Conservation (phyloP, 1,139 yeast genomes). For the Zygoascus sp. region DNA sequence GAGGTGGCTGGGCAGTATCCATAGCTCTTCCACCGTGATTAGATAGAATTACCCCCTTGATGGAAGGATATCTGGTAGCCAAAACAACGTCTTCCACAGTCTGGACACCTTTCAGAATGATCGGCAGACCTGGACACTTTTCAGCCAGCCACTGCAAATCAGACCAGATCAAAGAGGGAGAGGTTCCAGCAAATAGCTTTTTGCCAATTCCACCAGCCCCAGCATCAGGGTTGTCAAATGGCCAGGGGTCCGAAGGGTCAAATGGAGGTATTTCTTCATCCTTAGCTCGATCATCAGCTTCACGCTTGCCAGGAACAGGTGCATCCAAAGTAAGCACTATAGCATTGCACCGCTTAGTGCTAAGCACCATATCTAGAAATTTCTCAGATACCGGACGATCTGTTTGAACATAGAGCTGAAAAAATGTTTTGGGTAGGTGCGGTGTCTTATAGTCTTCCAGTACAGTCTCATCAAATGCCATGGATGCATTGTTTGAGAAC, state of each 20-base stretch:
- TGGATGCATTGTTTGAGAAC: conserved; percentile 77
- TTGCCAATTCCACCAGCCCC: conserved; percentile 30
- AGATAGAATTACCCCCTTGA: conserved; percentile 49
- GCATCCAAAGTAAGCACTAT: conserved; percentile 82
- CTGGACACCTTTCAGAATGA: conserved; percentile 50
- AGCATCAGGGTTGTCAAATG: conserved; percentile 7
- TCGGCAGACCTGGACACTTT: conserved; percentile 35
- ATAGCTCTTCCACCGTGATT: conserved; percentile 57
- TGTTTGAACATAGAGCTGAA: conserved; percentile 69
- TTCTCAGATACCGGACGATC: conserved; percentile 48
- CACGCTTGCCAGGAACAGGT: conserved; percentile 77
- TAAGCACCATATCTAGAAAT: conserved; percentile 50
- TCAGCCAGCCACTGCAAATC: conserved; percentile 43
- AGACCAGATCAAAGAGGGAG: conserved; percentile 45
- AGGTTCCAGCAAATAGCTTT: conserved; percentile 51
- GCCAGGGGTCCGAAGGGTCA: conserved; percentile 15
- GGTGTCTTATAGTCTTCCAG: conserved; percentile 42
- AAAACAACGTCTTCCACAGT: conserved; percentile 47
- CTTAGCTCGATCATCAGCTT: conserved; percentile 47
- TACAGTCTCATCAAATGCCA: conserved; percentile 67
- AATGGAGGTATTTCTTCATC: conserved; percentile 39
- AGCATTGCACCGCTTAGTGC: conserved; percentile 47
- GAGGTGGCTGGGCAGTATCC: conserved; percentile 47
- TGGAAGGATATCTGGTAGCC: conserved; percentile 42
- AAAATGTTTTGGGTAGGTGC: conserved; percentile 57